Conservation (phyloP, 768 basidiomycete species). For the Trametes coccinea region DNA sequence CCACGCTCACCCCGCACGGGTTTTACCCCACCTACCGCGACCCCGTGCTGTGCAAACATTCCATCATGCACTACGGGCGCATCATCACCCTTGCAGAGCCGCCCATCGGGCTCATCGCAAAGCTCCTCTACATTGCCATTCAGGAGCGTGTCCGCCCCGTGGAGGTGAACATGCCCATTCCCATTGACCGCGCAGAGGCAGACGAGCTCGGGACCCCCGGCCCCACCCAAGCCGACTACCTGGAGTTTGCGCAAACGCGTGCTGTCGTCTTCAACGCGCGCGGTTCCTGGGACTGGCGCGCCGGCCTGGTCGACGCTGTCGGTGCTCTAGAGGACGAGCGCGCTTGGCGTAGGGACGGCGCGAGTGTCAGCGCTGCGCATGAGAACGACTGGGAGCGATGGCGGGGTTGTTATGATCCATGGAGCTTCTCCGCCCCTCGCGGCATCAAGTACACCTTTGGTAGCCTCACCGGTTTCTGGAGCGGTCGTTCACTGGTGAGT, state of each 20-base stretch:
- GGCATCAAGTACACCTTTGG: constrained; percentile 49
- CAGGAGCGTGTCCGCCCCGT: constrained; percentile 46
- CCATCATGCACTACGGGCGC: constrained; percentile 25
- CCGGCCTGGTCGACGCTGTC: constrained; percentile 28
- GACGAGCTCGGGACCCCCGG: constrained; percentile 30
- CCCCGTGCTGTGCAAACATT: constrained; percentile 15
- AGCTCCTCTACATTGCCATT: constrained; percentile 61
- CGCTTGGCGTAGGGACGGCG: constrained; percentile 23
- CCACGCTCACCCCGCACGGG: constrained; percentile 42
- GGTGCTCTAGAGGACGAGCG: constrained; percentile 28
- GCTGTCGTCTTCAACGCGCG: constrained; percentile 32
- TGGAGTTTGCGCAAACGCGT: constrained; percentile 46
- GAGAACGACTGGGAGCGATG: constrained; percentile 62
- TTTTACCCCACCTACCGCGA: constrained; percentile 48
- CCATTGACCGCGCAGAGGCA: constrained; percentile 33
- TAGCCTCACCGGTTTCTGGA: constrained; percentile 56
- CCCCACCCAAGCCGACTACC: constrained; percentile 60
- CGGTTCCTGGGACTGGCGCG: not conserved
- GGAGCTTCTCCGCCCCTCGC: constrained; percentile 27
- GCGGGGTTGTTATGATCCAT: constrained; percentile 46
- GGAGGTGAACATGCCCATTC: constrained; percentile 21
- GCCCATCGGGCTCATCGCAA: constrained; percentile 56
- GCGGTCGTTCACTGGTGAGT: constrained; percentile 63
- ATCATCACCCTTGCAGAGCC: constrained; percentile 38
- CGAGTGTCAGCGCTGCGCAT: constrained; percentile 42